Base-by-base conservation (phyloP, 1,284 basidiomycete genomes). In the Marasmius sp. region DNA sequence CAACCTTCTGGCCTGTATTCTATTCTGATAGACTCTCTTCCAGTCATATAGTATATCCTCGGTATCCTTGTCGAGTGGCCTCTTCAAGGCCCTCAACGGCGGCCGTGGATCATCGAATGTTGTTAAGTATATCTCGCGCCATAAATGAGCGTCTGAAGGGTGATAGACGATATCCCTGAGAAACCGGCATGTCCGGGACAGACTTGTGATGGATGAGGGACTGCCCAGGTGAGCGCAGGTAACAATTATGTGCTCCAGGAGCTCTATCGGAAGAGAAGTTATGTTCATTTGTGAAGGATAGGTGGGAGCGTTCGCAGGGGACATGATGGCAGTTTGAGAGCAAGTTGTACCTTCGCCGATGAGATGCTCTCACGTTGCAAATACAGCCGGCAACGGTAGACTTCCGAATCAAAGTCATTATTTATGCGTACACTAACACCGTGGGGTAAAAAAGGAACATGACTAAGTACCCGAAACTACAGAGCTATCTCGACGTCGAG, bases 401-500 rank as follows among this genome's bases (percentile, higher is more conserved):
- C 41, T 43, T 27, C 27, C 27, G 27, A 27, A 27, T 27, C 27
- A 27, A 27, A 27, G 27, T 27, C 27, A 27, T 27, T 27, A 27
- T 27, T 27, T 27, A 27, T 27, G 27, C 27, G 27, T 27, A 27
- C 27, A 27, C 27, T 5, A 27, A 27, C 27, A 27, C 27, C 27
- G 27, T n/a, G n/a, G n/a, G n/a, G n/a, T n/a, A n/a, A n/a, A 27
- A 27, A 27, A 27, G 27, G 27, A 27, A 27, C 27, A 27, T 27
- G 27, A 27, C 27, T 11, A 33, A 33, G 48, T 50, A 50, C 27
- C 12, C 8, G 20, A n/a, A 34, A 54, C 52, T 54, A 91, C 67
- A 92, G 77, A 38, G 88, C 85, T 68, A 92, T 90, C 74, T 92
- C 91, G 1, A 92, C 91, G 67, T 92, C 89, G 66, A 91, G 69